Conservation (phyloP, 1,284 basidiomycete species). For the Pyrrhoderma noxium region DNA sequence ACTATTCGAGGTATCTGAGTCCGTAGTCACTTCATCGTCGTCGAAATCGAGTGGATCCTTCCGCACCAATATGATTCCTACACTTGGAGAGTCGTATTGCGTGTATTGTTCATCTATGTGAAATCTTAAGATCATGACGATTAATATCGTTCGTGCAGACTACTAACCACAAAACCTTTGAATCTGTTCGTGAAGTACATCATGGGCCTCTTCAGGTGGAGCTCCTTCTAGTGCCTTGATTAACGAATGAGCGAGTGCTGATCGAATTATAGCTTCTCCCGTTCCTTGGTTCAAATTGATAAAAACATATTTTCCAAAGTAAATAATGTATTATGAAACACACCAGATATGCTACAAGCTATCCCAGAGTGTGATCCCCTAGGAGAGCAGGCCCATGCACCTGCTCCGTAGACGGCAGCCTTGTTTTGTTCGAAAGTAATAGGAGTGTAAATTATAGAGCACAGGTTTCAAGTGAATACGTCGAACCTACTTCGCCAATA, state of each 20-base stretch:
- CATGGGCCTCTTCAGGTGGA: constrained; percentile 26
- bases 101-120: constrained; percentile 23
- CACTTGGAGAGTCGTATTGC: constrained; percentile 27
- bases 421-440: constrained; percentile 17
- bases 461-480: constrained; percentile 44
- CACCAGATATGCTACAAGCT: constrained; percentile 68
- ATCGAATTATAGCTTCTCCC: constrained; percentile 36
- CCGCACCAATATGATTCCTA: constrained; percentile 41
- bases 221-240: constrained; percentile 23
- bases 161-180: constrained; percentile 24
- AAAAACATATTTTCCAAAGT: not conserved
- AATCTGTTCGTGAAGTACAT: constrained; percentile 26
- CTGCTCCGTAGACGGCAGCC: constrained; percentile 32
- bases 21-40: not conserved
- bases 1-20: constrained; percentile 7
- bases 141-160: not conserved
- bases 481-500: constrained; percentile 55
- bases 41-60: constrained; percentile 27
- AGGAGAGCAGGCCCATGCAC: constrained; percentile 55
- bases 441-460: constrained; percentile 19
- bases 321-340: not conserved
- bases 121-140: not conserved
- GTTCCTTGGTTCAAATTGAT: constrained; percentile 29
- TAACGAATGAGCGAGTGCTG: constrained; percentile 30
- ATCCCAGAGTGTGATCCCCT: constrained; percentile 24